Evolutionary conservation across 139 green algal species (phyloP).

Genomic region (Eudorina sp.): DNA sequence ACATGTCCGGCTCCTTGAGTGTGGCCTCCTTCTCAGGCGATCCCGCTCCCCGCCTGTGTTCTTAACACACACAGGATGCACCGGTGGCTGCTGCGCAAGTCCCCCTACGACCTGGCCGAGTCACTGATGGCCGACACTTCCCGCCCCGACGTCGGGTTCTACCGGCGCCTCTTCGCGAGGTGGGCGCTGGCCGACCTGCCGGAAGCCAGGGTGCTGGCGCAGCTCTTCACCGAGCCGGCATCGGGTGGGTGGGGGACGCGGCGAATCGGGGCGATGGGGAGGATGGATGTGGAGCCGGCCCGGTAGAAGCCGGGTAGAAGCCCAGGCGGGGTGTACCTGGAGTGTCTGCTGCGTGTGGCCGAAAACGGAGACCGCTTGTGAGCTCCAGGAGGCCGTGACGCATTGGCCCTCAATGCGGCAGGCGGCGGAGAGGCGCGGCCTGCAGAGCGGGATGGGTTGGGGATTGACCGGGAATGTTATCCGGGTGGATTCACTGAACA

Average conservation of each 20-base stretch:
- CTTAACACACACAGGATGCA: slow-evolving; percentile 6
- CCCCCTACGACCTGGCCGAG: background rate
- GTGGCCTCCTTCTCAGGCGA: background rate
- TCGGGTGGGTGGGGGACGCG: slow-evolving; percentile 20
- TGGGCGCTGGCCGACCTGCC: slow-evolving; percentile 31
- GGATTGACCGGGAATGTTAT: too few species aligned
- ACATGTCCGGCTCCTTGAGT: background rate
- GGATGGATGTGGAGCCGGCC: too few species aligned
- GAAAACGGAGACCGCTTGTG: too few species aligned
- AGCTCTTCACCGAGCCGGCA: background rate
- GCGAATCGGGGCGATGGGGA: too few species aligned
- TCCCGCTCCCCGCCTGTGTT: background rate
- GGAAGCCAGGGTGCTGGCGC: background rate
- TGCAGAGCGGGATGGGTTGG: too few species aligned
- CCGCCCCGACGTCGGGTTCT: background rate
- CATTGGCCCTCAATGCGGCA: too few species aligned
- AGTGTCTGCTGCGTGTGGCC: too few species aligned
- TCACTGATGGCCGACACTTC: background rate
- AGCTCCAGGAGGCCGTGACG: too few species aligned
- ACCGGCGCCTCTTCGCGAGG: slow-evolving; percentile 15
- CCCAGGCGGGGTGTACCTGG: too few species aligned
- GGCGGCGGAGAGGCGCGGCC: too few species aligned
- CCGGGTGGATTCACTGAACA: too few species aligned
- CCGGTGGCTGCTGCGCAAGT: slow-evolving; percentile 21
- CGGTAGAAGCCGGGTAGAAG: too few species aligned